Evolutionary conservation across 163 green algal species (phyloP).

Genomic region (Chlamydomonas reinhardtii): DNA sequence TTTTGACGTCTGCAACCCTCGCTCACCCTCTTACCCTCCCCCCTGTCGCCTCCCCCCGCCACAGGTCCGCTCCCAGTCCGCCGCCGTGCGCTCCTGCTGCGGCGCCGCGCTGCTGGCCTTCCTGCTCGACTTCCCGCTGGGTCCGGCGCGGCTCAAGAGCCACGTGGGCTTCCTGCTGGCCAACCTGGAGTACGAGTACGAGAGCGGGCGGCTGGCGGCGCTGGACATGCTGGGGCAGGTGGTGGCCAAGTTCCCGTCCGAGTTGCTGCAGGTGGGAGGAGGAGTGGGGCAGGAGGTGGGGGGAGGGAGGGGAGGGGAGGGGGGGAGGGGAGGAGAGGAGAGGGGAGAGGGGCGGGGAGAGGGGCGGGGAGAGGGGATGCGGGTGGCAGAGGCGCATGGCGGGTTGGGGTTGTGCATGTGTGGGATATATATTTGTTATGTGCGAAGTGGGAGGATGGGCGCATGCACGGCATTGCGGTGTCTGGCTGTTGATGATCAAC

Average conservation of each 20-base stretch:
- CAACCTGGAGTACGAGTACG: conserved; percentile 82
- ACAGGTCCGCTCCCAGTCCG: conserved; percentile 49
- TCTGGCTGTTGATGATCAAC: no score
- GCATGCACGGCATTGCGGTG: no score
- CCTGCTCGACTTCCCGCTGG: conserved; percentile 95
- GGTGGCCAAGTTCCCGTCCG: conserved; percentile 78
- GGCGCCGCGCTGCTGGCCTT: conserved; percentile 87
- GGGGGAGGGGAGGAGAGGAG: not conserved
- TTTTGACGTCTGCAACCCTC: not conserved
- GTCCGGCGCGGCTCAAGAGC: conserved; percentile 59
- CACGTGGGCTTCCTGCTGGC: conserved; percentile 62
- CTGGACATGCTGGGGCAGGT: conserved; percentile 75
- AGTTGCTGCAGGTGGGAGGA: conserved; percentile 54
- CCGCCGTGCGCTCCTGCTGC: conserved; percentile 59
- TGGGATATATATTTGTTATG: no score
- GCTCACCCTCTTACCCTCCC: not conserved
- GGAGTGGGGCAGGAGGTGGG: not conserved
- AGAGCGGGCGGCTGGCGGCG: conserved; percentile 67
- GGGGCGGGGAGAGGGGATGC: no score
- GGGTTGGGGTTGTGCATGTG: no score
- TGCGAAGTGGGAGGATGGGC: no score
- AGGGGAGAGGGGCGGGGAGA: not conserved
- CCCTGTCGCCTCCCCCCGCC: not conserved
- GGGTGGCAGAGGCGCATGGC: no score
- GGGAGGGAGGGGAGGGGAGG: not conserved